Conservation (phyloP, 805 yeast genomes). For the Schwanniomyces vanrijiae region DNA sequence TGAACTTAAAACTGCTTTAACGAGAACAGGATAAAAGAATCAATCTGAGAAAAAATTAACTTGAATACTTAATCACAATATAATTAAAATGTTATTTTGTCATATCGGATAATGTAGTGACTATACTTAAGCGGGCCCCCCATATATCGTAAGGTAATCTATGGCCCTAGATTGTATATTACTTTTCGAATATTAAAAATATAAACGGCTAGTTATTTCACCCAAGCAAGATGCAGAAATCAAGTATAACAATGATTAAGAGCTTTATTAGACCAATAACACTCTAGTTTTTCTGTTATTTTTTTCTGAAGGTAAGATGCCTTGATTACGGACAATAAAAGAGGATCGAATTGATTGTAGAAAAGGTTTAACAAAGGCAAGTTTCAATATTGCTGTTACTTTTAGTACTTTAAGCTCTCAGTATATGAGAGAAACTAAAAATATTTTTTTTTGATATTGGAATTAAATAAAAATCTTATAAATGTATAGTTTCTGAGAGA, state of each 20-base stretch:
- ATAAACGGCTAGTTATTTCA: no score
- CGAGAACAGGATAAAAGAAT: no score
- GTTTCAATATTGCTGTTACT: conserved; percentile 33
- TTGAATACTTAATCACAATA: no score
- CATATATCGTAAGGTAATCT: no score
- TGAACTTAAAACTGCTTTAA: no score
- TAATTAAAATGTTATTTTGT: no score
- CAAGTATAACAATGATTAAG: not conserved
- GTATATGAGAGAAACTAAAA: conserved; percentile 25
- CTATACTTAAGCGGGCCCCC: no score
- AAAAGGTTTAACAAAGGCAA: conserved; percentile 51
- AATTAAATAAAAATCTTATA: conserved; percentile 18
- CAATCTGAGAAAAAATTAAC: no score
- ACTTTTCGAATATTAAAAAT: no score
- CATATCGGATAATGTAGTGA: no score
- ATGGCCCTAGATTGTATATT: no score
- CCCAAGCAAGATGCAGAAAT: no score
- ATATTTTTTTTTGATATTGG: conserved; percentile 24
- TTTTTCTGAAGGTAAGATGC: conserved; percentile 43
- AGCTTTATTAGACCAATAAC: conserved; percentile 13
- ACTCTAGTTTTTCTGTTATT: conserved; percentile 25
- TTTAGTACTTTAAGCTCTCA: conserved; percentile 33
- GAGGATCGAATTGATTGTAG: conserved; percentile 57
- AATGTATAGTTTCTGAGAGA: conserved; percentile 31
- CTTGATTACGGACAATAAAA: conserved; percentile 59